Base-by-base conservation (phyloP, 2,329 filamentous ascomycete species). In the Penicillium sp. region DNA sequence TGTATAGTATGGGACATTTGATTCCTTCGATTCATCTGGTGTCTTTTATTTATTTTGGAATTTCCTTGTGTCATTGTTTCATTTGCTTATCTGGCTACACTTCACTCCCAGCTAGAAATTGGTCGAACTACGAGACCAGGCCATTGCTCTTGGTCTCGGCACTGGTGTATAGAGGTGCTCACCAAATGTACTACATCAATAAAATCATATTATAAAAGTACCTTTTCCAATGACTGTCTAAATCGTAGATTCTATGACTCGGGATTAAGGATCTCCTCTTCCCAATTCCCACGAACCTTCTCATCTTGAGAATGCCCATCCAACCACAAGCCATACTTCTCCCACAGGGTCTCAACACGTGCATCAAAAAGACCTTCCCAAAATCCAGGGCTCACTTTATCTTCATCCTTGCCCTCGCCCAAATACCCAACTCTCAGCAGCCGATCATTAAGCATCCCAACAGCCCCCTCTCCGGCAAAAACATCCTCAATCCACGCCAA, bases 401-500 rank as follows among this genome's bases (percentile, higher is more conserved):
- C 42, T 9, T 46, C 14, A n/a, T 61, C 35, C 39, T 58, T 49
- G n/a, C 44, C 56, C 37, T 71, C 71, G 11, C 68, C 70, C 3
- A 69, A 49, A 67, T 77, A 77, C 26, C 77, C 75, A 33, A 67
- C 59, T 13, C 68, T 65, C 37, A 72, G 56, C 43, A 77, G 59
- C 24, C 70, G 67, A 64, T 77, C 74, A 68, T 77, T 77, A 46
- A 77, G 31, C 68, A 62, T 82, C 79, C 5, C 82, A 77, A 92
- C 90, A 89, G 72, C 95, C 85, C 51, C 74, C 66, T 52, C 84
- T 76, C 74, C 89, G 82, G 60, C 87, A 79, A 74, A 95, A 90
- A 75, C 81, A 35, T 78, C 73, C 76, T 97, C 93, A 47, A 98
- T 77, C 78, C 91, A 96, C 54, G 95, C 87, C 50, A 98, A 76